Conservation (phyloP, 129 eudicot species). For the Helianthus tuberosus region DNA sequence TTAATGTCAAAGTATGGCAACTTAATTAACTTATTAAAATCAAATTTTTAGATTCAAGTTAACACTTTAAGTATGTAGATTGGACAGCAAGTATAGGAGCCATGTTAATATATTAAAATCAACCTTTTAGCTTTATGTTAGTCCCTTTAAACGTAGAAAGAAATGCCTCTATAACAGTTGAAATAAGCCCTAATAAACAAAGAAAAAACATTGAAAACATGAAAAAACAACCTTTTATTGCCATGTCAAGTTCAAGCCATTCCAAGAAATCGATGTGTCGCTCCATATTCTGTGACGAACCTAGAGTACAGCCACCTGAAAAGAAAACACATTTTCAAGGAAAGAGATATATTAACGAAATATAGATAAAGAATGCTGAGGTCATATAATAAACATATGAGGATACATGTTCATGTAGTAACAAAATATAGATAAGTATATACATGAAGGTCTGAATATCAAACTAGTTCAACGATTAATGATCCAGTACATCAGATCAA, state of each 20-base stretch:
- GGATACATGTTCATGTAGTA: neutral
- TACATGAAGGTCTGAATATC: neutral
- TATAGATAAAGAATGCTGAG: neutral
- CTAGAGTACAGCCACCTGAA: neutral
- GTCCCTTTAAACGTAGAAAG: no score
- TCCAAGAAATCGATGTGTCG: conserved; percentile 48
- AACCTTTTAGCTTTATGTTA: no score
- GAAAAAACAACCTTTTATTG: no score
- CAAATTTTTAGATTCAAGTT: no score
- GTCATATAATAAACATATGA: neutral
- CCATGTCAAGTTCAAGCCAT: conserved; percentile 57
- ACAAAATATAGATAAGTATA: neutral
- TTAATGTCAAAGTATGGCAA: no score
- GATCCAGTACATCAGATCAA: conserved; percentile 3
- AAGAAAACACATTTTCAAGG: neutral
- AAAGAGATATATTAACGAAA: neutral
- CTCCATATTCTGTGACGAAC: conserved; percentile 25
- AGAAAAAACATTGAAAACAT: no score
- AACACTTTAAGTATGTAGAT: no score
- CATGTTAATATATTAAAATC: no score
- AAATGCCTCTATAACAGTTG: no score
- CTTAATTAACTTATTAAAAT: no score
- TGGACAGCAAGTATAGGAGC: no score
- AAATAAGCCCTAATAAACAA: no score
- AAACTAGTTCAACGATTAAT: neutral